Conservation (phyloP, 2,329 filamentous ascomycete species). For the Diaporthe australafricana region DNA sequence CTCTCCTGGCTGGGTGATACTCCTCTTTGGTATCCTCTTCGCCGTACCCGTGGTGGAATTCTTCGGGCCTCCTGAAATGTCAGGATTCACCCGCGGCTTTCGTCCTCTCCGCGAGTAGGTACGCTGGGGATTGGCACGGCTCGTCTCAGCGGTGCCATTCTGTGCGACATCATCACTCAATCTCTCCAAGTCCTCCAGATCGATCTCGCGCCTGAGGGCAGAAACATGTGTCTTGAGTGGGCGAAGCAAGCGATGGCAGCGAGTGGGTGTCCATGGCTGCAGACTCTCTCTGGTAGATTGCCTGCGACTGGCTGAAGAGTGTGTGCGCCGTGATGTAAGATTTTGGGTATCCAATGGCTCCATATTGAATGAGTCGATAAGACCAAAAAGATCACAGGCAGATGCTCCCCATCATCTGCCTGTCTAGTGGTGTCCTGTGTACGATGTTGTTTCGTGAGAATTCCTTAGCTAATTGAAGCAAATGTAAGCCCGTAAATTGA, state of each 20-base stretch:
- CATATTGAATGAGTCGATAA: slow-evolving; percentile 29
- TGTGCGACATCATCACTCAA: slow-evolving; percentile 7
- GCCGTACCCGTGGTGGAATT: not conserved
- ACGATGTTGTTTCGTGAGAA: not conserved
- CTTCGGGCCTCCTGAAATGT: not conserved
- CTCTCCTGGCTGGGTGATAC: slow-evolving; percentile 38
- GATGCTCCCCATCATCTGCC: slow-evolving; percentile 13
- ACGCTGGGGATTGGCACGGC: slow-evolving; percentile 20
- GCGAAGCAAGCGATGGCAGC: slow-evolving; percentile 59
- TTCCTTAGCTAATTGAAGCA: not conserved
- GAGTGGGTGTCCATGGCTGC: slow-evolving; percentile 59
- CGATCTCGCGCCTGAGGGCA: slow-evolving; percentile 51
- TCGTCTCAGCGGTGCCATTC: not conserved
- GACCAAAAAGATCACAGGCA: slow-evolving; percentile 11
- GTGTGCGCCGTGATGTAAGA: not conserved
- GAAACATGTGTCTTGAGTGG: slow-evolving; percentile 57
- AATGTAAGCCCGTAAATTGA: not conserved
- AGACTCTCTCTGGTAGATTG: slow-evolving; percentile 13
- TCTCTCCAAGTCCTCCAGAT: slow-evolving; percentile 35
- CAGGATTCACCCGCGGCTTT: not conserved
- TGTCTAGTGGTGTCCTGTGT: not conserved
- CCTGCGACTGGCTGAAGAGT: not conserved
- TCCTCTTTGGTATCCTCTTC: slow-evolving; percentile 8
- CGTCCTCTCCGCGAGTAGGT: slow-evolving; percentile 38
- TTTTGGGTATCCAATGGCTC: slow-evolving; percentile 6